Evolutionary conservation across 495 filamentous ascomycete genomes (phyloP).

Genomic region (Penicillium alfredii): DNA sequence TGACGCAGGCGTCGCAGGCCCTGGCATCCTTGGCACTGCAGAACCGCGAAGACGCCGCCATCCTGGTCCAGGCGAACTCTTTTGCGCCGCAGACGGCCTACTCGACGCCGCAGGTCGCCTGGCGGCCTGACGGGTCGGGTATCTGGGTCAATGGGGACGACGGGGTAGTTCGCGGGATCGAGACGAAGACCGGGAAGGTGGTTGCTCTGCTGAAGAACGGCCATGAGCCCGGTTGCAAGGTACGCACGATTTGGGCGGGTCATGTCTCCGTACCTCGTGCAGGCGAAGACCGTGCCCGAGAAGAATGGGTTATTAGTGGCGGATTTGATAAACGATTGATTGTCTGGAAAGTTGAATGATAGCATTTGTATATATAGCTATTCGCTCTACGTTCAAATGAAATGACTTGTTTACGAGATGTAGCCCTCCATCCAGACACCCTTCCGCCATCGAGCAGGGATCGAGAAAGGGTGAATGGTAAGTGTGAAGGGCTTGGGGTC

Average conservation of each 20-base stretch:
- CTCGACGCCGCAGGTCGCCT: constrained; percentile 58
- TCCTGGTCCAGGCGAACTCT: constrained; percentile 53
- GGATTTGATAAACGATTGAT: constrained; percentile 62
- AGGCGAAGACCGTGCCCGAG: constrained; percentile 16
- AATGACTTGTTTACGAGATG: too few species aligned
- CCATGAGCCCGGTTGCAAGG: constrained; percentile 56
- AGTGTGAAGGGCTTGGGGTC: constrained; percentile 57
- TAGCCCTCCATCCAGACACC: constrained; percentile 89
- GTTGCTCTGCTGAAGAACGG: constrained; percentile 44
- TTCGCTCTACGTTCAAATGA: too few species aligned
- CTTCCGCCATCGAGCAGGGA: constrained; percentile 52
- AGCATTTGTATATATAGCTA: too few species aligned
- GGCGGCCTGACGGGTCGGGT: constrained; percentile 59
- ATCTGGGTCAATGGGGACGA: constrained; percentile 69
- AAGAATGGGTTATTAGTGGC: constrained; percentile 61
- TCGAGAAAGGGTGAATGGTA: constrained; percentile 79
- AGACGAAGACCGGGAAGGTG: constrained; percentile 56
- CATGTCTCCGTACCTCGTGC: constrained; percentile 31
- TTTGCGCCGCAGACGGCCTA: constrained; percentile 63
- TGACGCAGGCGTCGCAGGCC: constrained; percentile 47
- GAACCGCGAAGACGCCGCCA: constrained; percentile 55
- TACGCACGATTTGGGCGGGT: constrained; percentile 61
- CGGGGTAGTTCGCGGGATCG: constrained; percentile 58
- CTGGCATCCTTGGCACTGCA: constrained; percentile 43
- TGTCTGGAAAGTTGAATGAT: constrained; percentile 56